Conservation (phyloP, 2,329 filamentous ascomycete species). For the Chrysoporthe puriensis region DNA sequence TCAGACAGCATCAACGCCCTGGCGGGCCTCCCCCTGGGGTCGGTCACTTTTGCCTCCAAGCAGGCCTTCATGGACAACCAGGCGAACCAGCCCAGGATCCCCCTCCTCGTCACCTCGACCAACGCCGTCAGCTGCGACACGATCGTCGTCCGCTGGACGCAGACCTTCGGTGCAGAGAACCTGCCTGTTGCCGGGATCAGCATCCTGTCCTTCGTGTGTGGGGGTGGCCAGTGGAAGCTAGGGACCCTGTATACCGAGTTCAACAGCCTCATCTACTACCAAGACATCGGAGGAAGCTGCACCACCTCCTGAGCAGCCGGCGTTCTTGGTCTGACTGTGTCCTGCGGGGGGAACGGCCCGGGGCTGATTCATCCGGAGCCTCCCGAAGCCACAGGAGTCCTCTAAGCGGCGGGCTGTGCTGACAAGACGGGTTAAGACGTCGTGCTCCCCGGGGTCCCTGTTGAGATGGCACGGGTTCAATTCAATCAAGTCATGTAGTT, state of each 20-base stretch:
- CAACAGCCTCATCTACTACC: constrained; percentile 37
- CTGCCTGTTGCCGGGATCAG: constrained; percentile 38
- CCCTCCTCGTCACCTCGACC: constrained; percentile 34
- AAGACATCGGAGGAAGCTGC: constrained; percentile 33
- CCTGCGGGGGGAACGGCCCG: not conserved
- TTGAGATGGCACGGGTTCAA: no score
- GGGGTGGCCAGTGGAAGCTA: constrained; percentile 37
- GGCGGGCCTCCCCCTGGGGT: constrained; percentile 35
- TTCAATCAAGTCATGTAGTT: no score
- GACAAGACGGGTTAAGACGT: no score
- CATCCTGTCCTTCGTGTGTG: constrained; percentile 33
- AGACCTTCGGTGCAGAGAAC: constrained; percentile 33
- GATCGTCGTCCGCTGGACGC: constrained; percentile 39
- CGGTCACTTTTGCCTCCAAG: constrained; percentile 39
- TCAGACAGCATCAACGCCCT: constrained; percentile 41
- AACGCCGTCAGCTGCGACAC: constrained; percentile 37
- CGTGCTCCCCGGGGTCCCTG: no score
- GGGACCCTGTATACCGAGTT: constrained; percentile 40
- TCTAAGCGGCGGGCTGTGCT: no score
- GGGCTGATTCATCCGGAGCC: not conserved
- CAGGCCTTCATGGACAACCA: constrained; percentile 38
- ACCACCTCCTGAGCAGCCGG: not conserved
- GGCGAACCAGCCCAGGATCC: constrained; percentile 33
- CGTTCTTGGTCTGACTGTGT: not conserved
- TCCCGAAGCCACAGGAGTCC: no score